Evolutionary conservation across 2,329 filamentous ascomycete species (phyloP).

Genomic region (Trichoderma breve): DNA sequence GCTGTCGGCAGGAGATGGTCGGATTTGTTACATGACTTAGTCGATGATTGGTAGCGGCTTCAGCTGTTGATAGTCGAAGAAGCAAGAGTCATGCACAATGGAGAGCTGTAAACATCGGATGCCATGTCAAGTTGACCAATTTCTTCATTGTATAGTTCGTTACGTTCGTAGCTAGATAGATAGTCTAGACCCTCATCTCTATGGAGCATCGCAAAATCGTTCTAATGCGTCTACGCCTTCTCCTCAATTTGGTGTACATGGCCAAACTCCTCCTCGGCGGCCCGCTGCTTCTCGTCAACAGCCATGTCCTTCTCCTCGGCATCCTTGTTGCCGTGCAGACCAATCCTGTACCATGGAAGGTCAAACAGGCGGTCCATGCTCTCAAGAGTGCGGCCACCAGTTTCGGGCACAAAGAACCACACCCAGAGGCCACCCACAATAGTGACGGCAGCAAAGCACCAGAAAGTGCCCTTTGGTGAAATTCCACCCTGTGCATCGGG

Average conservation of each 20-base stretch:
- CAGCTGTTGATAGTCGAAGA: background rate
- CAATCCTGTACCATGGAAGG: conserved; percentile 73
- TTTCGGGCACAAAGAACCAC: conserved; percentile 71
- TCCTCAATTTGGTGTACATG: conserved; percentile 38
- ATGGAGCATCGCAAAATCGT: background rate
- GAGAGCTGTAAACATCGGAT: background rate
- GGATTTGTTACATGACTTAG: background rate
- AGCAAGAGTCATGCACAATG: background rate
- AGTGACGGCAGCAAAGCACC: conserved; percentile 70
- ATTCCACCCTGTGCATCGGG: conserved; percentile 45
- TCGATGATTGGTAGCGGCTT: background rate
- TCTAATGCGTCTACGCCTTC: conserved; percentile 17
- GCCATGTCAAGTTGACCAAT: background rate
- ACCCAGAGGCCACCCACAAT: conserved; percentile 67
- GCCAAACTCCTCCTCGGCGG: conserved; percentile 33
- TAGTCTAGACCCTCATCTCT: background rate
- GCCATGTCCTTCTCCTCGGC: conserved; percentile 47
- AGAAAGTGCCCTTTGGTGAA: conserved; percentile 67
- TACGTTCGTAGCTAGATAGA: background rate
- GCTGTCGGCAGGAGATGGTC: background rate
- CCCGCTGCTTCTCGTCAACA: conserved; percentile 44
- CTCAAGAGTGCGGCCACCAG: conserved; percentile 62
- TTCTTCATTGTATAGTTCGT: background rate
- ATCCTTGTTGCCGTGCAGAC: conserved; percentile 53
- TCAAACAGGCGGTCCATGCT: conserved; percentile 71